Conservation (phyloP, 352 stramenopile species). For the Saprolegnia diclina region DNA sequence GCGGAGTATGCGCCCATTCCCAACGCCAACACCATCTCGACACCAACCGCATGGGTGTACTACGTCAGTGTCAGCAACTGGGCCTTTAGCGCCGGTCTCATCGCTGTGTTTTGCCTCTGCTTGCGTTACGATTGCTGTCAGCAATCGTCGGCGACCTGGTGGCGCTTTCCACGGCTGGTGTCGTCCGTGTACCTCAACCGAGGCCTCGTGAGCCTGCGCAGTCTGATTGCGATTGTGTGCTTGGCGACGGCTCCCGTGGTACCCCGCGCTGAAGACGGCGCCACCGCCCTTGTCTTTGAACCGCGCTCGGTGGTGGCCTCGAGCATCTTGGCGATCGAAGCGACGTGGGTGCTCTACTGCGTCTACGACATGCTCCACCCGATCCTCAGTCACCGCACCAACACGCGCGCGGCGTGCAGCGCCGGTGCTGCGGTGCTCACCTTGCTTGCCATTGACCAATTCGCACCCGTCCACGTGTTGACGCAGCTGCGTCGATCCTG, state of each 20-base stretch:
- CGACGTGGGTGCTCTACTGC: constrained; percentile 7
- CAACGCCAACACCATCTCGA: too few relatives aligned
- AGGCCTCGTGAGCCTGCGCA: not conserved
- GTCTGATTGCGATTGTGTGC: not conserved
- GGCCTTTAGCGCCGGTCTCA: not conserved
- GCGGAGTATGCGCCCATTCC: not conserved
- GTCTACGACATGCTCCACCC: constrained; percentile 7
- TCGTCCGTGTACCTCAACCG: not conserved
- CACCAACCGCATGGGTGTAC: not conserved
- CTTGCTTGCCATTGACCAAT: not conserved
- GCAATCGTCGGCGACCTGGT: not conserved
- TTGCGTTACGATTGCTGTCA: not conserved
- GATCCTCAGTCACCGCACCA: not conserved
- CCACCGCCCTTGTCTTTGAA: not conserved
- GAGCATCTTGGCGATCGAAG: not conserved
- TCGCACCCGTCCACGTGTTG: not conserved
- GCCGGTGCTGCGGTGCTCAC: not conserved
- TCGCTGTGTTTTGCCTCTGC: not conserved
- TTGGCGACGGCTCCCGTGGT: not conserved
- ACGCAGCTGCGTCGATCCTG: constrained; percentile 1
- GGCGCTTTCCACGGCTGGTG: not conserved
- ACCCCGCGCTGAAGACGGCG: not conserved
- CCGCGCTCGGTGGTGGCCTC: not conserved
- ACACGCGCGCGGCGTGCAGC: not conserved
- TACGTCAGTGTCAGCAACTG: not conserved